A percentile compares a stretch with the other conserved stretches of the same genome.
These are phyloP conservation scores for Fusarium brachygibbosum DNA, from an alignment of 2,329 filamentous ascomycete species.

Conservation along the genomic window DNA sequence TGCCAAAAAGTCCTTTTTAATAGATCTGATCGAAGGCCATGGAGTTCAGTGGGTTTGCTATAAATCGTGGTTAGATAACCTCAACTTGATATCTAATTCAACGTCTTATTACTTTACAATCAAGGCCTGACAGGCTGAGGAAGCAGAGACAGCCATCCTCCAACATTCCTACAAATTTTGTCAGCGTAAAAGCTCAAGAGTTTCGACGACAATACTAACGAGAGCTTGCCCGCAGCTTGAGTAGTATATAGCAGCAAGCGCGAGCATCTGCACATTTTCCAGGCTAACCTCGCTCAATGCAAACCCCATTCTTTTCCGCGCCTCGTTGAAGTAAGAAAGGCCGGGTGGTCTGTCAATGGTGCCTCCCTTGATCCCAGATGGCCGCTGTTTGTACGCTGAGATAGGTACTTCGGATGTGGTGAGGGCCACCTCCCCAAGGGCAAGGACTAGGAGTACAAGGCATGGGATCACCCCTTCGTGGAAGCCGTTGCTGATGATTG, in stretches of 20 bases:
- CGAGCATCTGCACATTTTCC: constrained; percentile 70
- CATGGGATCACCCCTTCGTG: constrained; percentile 64
- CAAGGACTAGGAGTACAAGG: constrained; percentile 69
- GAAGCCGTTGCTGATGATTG: constrained; percentile 60
- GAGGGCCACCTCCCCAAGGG: constrained; percentile 70
- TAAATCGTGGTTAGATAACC: not conserved
- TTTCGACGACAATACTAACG: constrained; percentile 54
- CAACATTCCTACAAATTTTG: constrained; percentile 66
- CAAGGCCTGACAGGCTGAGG: constrained; percentile 68
- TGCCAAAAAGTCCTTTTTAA: constrained; percentile 49
- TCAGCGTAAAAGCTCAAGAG: not conserved
- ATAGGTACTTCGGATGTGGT: constrained; percentile 64
- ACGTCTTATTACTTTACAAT: constrained; percentile 62
- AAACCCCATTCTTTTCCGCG: constrained; percentile 70
- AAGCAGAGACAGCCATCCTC: constrained; percentile 69
- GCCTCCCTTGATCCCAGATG: constrained; percentile 67
- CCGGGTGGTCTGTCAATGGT: constrained; percentile 66
- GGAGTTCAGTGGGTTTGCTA: constrained; percentile 45
- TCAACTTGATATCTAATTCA: not conserved
- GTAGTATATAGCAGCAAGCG: constrained; percentile 69
- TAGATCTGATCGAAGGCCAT: constrained; percentile 45
- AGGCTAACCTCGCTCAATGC: constrained; percentile 67
- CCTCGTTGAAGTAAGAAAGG: constrained; percentile 72
- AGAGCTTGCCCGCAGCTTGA: constrained; percentile 65
- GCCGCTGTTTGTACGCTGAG: constrained; percentile 58